A percentile compares a stretch with the other conserved stretches of the same genome.
These are phyloP conservation scores for Rachicladosporium sp. DNA, from an alignment of 2,329 filamentous ascomycete species.

Conservation along the genomic window DNA sequence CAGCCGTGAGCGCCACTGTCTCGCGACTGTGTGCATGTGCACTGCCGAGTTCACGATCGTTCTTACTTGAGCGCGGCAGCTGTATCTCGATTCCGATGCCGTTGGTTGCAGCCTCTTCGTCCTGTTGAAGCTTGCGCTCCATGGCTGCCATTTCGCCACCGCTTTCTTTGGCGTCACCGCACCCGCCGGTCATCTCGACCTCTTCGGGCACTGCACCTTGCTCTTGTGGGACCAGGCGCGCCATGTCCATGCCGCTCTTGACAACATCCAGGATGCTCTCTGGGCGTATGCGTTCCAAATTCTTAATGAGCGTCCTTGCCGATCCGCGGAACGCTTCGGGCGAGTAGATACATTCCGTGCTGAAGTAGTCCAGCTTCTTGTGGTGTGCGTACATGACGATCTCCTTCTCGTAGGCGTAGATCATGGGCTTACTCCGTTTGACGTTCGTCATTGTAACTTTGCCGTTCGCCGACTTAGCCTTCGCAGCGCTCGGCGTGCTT, in stretches of 20 bases:
- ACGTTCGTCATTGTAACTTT: constrained; percentile 61
- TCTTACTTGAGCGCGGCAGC: neutral
- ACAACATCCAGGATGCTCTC: constrained; percentile 94
- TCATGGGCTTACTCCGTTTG: constrained; percentile 89
- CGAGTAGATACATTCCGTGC: constrained; percentile 95
- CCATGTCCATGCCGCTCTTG: constrained; percentile 91
- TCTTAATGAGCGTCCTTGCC: constrained; percentile 85
- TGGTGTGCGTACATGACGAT: constrained; percentile 97
- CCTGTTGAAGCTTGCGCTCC: constrained; percentile 56
- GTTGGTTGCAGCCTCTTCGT: constrained; percentile 44
- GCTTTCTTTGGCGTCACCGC: constrained; percentile 54
- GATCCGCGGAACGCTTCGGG: constrained; percentile 93
- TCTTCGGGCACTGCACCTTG: constrained; percentile 23
- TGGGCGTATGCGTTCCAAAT: constrained; percentile 80
- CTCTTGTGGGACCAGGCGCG: constrained; percentile 55
- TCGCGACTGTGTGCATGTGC: too few relatives aligned
- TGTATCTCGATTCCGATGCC: constrained; percentile 55
- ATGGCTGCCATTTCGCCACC: constrained; percentile 72
- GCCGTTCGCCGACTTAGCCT: constrained; percentile 7
- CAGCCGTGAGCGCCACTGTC: too few relatives aligned
- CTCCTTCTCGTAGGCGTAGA: constrained; percentile 98
- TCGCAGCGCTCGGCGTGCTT: constrained; percentile 32
- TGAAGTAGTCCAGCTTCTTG: constrained; percentile 95
- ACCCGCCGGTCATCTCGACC: constrained; percentile 57
- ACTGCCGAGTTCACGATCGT: too few relatives aligned